These are phyloP conservation scores for Termitomyces sp. DNA, from an alignment of 768 basidiomycete species.

Conservation along the genomic window DNA sequence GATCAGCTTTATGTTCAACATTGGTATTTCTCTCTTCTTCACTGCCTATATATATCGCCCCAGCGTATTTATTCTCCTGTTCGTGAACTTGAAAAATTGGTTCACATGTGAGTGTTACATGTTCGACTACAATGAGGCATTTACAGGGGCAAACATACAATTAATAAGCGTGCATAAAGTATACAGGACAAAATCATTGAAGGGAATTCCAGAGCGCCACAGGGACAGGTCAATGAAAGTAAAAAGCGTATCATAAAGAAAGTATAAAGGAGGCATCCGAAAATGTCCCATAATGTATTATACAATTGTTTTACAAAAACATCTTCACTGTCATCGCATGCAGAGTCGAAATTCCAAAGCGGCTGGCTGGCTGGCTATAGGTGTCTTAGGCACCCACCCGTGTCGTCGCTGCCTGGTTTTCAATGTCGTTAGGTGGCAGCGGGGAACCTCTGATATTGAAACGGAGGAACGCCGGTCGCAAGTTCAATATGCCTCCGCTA, in stretches of 20 bases:
- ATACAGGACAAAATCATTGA: not conserved
- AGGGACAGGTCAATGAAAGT: not conserved
- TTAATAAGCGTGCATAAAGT: not conserved
- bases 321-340: not conserved
- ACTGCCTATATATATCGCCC: not conserved
- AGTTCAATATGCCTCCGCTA: constrained; percentile 10
- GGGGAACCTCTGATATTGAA: constrained; percentile 14
- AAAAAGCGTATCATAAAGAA: not conserved
- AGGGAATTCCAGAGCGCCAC: not conserved
- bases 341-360: not conserved
- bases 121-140: not conserved
- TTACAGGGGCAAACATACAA: not conserved
- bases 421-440: constrained; percentile 21
- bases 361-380: not conserved
- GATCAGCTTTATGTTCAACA: not conserved
- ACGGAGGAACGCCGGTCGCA: constrained; percentile 15
- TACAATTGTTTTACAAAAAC: not conserved
- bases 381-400: constrained; percentile 14
- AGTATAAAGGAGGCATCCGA: not conserved
- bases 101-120: not conserved
- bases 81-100: too few relatives aligned
- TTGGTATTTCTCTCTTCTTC: not conserved
- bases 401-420: constrained; percentile 23
- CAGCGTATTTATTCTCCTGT: not conserved
- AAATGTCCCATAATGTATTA: not conserved